Evolutionary conservation across 139 green algal genomes (phyloP).

Genomic region (Micractinium sp.): DNA sequence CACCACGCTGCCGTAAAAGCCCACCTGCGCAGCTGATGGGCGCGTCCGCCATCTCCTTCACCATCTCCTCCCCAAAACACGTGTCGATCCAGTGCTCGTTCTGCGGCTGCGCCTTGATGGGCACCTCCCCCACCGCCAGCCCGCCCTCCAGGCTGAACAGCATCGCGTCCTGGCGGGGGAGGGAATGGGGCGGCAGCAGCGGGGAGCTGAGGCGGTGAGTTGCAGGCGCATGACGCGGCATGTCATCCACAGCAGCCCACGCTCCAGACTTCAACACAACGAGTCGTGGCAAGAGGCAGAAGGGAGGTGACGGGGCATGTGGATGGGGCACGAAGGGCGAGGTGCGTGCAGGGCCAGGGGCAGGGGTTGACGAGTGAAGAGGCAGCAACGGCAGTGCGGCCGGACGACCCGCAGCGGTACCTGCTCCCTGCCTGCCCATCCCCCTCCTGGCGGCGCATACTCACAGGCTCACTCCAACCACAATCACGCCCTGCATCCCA

Average conservation of each 20-base stretch:
- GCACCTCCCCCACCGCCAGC: conserved; percentile 17
- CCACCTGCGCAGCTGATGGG: background rate
- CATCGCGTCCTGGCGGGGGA: conserved; percentile 14
- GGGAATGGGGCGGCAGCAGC: background rate
- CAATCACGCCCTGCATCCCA: background rate
- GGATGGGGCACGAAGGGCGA: background rate
- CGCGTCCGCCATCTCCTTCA: background rate
- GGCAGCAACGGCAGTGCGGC: no score
- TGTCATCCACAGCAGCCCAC: background rate
- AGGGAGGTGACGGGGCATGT: no score
- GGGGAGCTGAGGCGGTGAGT: no score
- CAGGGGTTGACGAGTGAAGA: background rate
- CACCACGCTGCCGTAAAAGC: no score
- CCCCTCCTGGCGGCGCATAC: background rate
- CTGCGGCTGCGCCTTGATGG: conserved; percentile 20
- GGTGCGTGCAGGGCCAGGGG: background rate
- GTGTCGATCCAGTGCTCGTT: conserved; percentile 20
- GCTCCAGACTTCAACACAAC: background rate
- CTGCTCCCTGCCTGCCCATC: background rate
- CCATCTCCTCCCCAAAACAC: conserved; percentile 7
- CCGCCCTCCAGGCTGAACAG: conserved; percentile 35
- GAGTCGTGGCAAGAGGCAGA: background rate
- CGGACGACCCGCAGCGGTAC: background rate
- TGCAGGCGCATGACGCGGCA: background rate
- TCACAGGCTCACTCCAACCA: background rate